Evolutionary conservation across 208 protist species (phyloP), one percentile per base, ranked within the genome.

Genomic region (Lotmaria passim): DNA sequence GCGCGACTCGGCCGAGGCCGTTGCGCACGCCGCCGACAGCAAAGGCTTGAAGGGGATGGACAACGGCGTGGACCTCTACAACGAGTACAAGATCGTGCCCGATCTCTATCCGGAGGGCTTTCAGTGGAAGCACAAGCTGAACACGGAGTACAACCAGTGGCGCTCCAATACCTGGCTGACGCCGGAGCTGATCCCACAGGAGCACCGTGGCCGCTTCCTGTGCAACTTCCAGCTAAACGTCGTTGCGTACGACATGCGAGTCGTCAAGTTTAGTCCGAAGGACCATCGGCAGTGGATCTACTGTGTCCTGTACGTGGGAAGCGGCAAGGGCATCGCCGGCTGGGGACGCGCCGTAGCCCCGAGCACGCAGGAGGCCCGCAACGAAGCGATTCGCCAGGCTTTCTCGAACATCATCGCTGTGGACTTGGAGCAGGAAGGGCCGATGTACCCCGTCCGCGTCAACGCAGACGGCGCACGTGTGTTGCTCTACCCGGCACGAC

Each of bases 141-240:
- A 97, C 67, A 94, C 91, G 0, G 90, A 97, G 82, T 97, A 97
- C 78, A 97, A 97, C 52, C 93, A 97, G 78, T 97, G 93, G 91
- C 89, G 93, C 75, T 95, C 89, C 39, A 97, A 96, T 82, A 97
- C 93, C 44, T 97, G 93, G 93, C 74, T 96, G 51, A 96, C 93
- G 30, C 91, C 91, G 34, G 93, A 97, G 60, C 84, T 97, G 28
- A 97, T 97, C 55, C 93, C 93, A 26, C 78, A 89, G 63, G 93
- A 97, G 79, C 93, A 97, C 81, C 89, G 93, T 12, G 93, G 93
- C 26, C 81, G 93, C 44, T 97, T 97, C 75, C 78, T 97, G 36
- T 97, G 93, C 74, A 97, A 97, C 81, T 97, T 97, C 69, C 90
- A 97, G 75, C 83, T 97, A 46, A 97, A 97, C 68, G 82, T 97